These are phyloP conservation scores for Colletotrichum gloeosporioides DNA, from an alignment of 2,329 filamentous ascomycete genomes.

Conservation along the genomic window DNA sequence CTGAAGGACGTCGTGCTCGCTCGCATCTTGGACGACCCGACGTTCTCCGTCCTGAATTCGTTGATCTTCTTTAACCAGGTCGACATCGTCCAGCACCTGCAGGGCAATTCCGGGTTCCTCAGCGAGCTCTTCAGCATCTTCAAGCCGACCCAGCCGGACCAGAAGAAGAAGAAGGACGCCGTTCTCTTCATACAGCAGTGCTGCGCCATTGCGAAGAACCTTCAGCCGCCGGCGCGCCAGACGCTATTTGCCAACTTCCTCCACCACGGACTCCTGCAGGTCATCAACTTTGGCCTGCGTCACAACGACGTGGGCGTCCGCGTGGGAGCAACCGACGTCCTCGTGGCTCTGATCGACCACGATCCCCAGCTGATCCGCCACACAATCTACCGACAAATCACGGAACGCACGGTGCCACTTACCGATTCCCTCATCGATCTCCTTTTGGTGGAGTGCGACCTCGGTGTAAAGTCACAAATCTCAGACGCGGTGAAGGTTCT, in stretches of 20 bases:
- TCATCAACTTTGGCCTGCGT: conserved; percentile 90
- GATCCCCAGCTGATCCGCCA: conserved; percentile 93
- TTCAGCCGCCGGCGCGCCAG: conserved; percentile 82
- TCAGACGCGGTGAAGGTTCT: conserved; percentile 95
- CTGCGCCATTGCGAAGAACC: conserved; percentile 90
- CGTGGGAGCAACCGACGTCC: conserved; percentile 90
- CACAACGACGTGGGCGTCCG: conserved; percentile 84
- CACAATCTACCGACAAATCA: conserved; percentile 90
- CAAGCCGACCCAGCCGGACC: conserved; percentile 64
- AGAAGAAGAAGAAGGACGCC: conserved; percentile 85
- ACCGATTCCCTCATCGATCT: conserved; percentile 94
- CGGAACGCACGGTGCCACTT: conserved; percentile 82
- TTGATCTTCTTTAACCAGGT: conserved; percentile 99
- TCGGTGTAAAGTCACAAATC: conserved; percentile 94
- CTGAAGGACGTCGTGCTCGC: conserved; percentile 98
- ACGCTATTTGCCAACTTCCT: conserved; percentile 91
- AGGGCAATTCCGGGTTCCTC: conserved; percentile 78
- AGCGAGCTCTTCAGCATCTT: conserved; percentile 91
- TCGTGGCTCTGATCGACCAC: conserved; percentile 94
- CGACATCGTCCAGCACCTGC: conserved; percentile 95
- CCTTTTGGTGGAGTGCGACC: conserved; percentile 86
- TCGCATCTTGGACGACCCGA: conserved; percentile 94
- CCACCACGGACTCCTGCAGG: conserved; percentile 81
- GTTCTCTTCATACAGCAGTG: conserved; percentile 98
- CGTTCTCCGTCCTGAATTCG: conserved; percentile 95